Base-by-base conservation (phyloP, 2,329 filamentous ascomycete genomes). In the Colletotrichum tropicicola region DNA sequence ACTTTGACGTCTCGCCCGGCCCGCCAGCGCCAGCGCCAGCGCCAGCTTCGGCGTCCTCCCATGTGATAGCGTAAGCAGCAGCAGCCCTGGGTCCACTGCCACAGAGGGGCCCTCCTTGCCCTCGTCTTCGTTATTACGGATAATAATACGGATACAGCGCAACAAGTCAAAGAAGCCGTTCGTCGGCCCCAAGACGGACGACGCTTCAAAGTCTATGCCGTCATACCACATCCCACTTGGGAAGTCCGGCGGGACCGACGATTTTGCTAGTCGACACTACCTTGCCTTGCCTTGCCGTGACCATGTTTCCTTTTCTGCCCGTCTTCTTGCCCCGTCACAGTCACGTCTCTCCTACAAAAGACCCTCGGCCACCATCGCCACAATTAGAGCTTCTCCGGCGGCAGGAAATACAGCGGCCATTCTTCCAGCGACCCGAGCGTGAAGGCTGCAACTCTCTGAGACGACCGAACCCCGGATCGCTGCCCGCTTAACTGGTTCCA, bases 401-500 rank as follows among this genome's bases (percentile, higher is more conserved):
- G 15, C 19, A 60, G 39, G 39, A 25, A 60, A 27, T 19, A 30
- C 41, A 28, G 27, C 47, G 39, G 32, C 35, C n/a, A 19, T 35
- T 35, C 32, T 25, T 39, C 28, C 28, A 39, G 32, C 43, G 32
- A 55, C 32, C n/a, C 49, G 27, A 65, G 49, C 56, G 49, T 27
- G 41, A 49, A 41, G 41, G 12, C 25, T 23, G 32, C 41, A 35
- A 10, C 32, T 49, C 55, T 55, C 23, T 55, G 57, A 47, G 61
- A 65, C 57, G 57, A 35, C 17, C 43, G 57, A 65, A 61, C 57
- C 61, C 57, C 49, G n/a, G 62, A 65, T 61, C 51, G 41, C 43
- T 56, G 32, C 21, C 27, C 37, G 27, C 27, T 37, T 25, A n/a
- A 23, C 37, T 54, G 30, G 39, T 53, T 56, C 49, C 47, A 64